Evolutionary conservation across 495 filamentous ascomycete genomes (phyloP).

Genomic region (Articulospora tetracladia): DNA sequence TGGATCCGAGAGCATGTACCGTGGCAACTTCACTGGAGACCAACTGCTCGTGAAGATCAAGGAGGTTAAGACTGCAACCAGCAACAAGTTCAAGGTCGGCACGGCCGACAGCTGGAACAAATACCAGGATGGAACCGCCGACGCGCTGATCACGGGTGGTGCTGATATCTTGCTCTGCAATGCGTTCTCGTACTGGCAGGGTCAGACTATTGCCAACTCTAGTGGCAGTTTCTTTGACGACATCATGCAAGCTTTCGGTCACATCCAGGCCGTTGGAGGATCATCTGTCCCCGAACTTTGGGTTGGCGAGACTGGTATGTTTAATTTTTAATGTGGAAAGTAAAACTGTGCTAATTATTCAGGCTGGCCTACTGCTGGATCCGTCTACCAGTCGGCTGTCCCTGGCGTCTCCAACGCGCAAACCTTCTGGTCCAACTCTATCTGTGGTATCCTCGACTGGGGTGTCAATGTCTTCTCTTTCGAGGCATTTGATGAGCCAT

Average conservation of each 20-base stretch:
- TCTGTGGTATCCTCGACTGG: constrained; percentile 71
- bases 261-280: constrained; percentile 60
- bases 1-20: constrained; percentile 74
- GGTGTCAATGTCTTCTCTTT: constrained; percentile 78
- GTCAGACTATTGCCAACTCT: constrained; percentile 56
- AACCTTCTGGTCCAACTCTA: constrained; percentile 59
- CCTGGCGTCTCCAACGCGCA: constrained; percentile 59
- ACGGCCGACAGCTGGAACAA: constrained; percentile 85
- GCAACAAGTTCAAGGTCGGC: constrained; percentile 55
- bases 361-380: constrained; percentile 53
- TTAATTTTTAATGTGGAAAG: not conserved
- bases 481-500: constrained; percentile 78
- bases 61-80: constrained; percentile 51
- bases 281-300: constrained; percentile 58
- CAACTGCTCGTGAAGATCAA: constrained; percentile 61
- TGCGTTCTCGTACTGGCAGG: constrained; percentile 87
- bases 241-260: constrained; percentile 64
- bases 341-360: not conserved
- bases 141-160: constrained; percentile 56
- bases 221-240: constrained; percentile 71
- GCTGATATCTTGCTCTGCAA: constrained; percentile 71
- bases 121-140: constrained; percentile 67
- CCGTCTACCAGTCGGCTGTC: constrained; percentile 58
- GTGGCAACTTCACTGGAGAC: constrained; percentile 61
- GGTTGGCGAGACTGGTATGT: constrained; percentile 64